Conservation (phyloP, 2,329 filamentous ascomycete species). For the Aspergillus thermomutatus region DNA sequence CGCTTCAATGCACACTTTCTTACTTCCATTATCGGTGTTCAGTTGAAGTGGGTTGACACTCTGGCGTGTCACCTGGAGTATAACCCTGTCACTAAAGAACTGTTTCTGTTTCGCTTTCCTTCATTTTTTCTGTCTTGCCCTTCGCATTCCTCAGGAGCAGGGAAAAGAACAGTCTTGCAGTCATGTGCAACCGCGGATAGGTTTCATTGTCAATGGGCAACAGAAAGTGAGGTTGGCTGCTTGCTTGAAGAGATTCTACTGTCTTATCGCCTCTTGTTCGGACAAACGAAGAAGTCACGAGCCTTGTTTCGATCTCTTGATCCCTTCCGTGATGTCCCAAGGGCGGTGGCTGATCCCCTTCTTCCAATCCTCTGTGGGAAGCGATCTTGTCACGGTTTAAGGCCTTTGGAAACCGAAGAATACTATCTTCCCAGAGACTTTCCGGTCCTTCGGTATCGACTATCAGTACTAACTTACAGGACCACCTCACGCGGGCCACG, state of each 20-base stretch:
- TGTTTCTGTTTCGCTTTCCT: conserved; percentile 6
- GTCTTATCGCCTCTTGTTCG: conserved; percentile 9
- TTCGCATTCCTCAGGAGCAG: too few species aligned
- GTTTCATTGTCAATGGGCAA: conserved; percentile 9
- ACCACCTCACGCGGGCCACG: too few species aligned
- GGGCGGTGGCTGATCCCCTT: too few species aligned
- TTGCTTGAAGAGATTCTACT: conserved; percentile 4
- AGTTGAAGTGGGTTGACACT: conserved; percentile 7
- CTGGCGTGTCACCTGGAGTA: conserved; percentile 8
- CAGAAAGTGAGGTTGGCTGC: conserved; percentile 3
- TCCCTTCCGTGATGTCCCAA: neutral
- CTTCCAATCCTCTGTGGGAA: too few species aligned
- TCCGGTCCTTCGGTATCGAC: too few species aligned
- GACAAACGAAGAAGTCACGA: conserved; percentile 3
- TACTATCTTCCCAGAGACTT: too few species aligned
- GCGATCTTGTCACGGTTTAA: too few species aligned
- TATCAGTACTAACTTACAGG: too few species aligned
- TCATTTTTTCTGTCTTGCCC: conserved; percentile 1
- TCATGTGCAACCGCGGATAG: conserved; percentile 4
- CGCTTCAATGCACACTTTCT: conserved; percentile 6
- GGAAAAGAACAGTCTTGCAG: neutral
- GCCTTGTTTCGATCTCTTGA: neutral
- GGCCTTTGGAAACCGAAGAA: too few species aligned
- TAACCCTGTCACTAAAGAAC: conserved; percentile 1
- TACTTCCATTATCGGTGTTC: neutral